Base-by-base conservation (phyloP, 2,329 filamentous ascomycete genomes). In the Paradendryphiella salina region DNA sequence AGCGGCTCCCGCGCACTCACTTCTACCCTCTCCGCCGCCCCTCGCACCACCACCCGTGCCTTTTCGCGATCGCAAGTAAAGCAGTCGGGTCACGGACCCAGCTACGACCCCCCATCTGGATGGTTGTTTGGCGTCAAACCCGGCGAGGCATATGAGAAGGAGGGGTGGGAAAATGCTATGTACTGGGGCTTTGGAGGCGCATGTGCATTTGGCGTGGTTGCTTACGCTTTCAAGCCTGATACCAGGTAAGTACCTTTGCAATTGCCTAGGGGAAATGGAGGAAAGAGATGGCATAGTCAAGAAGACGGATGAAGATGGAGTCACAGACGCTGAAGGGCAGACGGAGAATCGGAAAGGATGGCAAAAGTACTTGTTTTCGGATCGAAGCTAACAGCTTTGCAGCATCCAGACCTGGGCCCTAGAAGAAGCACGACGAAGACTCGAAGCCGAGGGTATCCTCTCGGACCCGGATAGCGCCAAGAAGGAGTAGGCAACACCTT, bases 341-440 rank as follows among this genome's bases (percentile, higher is more conserved):
- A 13, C 18, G 38, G 34, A 20, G 20, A 21, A 34, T 11, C 20
- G 26, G 18, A 33, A 26, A 46, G 21, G 10, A 20, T 5, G 26
- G 5, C 26, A 13, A n/a, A 28, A 23, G 29, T 10, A 18, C 23
- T 2, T 9, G 5, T 13, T 18, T 14, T 28, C 20, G 18, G 9
- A 28, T n/a, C 5, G 10, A 37, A 44, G 46, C 64, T 71, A 45
- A 69, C 60, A 37, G 1, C 21, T 43, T 14, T 50, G 54, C 67
- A 99, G 94, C 75, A 96, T 99, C 85, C 94, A 97, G 81, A 97
- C 93, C 47, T 99, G 94, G 94, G 94, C 94, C 57, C 85, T 99
- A 35, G 94, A 99, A 78, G 94, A 99, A 80, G 94, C 94, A 45
- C 85, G 94, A 71, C 85, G 94, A 79, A 84, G 94, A 79, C 85